Percentiles rank a stretch among this genome's conserved stretches.
Conservation (phyloP, 2,329 filamentous ascomycete species). For the Fusarium sp. region DNA sequence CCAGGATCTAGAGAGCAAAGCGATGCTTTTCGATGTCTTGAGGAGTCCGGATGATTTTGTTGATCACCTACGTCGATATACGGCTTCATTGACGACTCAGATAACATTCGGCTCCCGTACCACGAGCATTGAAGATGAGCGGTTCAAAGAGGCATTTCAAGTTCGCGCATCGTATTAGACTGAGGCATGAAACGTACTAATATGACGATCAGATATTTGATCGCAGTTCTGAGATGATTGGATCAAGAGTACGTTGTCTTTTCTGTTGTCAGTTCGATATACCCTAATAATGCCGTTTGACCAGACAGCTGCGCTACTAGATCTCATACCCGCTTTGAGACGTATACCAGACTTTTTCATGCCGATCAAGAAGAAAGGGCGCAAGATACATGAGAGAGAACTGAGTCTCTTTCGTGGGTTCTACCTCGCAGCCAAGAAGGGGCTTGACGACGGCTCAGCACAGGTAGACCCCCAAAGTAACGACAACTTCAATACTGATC, state of each 20-base stretch:
- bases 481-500: rapidly evolving
- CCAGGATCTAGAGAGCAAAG: background rate
- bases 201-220: rapidly evolving
- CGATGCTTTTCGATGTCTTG: background rate
- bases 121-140: background rate
- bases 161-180: rapidly evolving
- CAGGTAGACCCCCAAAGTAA: too few relatives aligned
- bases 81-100: background rate
- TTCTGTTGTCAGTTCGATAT: too few relatives aligned
- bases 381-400: background rate
- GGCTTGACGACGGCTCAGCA: background rate
- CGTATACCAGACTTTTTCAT: rapidly evolving
- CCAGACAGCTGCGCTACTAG: background rate
- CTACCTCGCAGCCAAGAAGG: background rate
- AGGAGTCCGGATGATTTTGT: background rate
- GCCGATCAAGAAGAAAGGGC: background rate
- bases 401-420: background rate
- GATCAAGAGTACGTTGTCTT: background rate
- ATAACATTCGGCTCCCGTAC: background rate
- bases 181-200: rapidly evolving
- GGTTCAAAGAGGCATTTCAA: background rate
- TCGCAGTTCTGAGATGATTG: background rate
- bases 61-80: background rate
- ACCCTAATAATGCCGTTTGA: background rate
- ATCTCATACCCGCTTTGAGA: background rate